A percentile compares a stretch with the other conserved stretches of the same genome.
Conservation (phyloP, 257 asterid species). For the Nicotiana otophora region DNA sequence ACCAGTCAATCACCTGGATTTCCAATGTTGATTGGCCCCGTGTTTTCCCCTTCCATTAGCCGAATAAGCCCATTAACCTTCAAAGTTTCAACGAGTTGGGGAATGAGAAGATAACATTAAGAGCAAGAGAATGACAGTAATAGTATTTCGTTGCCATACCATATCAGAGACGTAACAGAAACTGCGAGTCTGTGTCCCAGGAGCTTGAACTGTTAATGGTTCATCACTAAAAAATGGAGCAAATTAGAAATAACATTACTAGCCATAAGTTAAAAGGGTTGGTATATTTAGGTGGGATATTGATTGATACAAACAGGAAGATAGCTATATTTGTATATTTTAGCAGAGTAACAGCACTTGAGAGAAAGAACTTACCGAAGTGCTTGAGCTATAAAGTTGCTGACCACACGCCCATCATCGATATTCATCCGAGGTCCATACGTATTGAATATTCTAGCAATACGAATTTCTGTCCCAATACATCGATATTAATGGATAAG, state of each 20-base stretch:
- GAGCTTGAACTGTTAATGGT: constrained; percentile 82
- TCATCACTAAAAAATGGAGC: constrained; percentile 48
- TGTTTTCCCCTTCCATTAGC: constrained; percentile 50
- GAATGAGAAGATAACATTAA: background rate
- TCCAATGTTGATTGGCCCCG: constrained; percentile 67
- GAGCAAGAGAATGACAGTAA: background rate
- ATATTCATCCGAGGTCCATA: constrained; percentile 97
- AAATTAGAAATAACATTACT: background rate
- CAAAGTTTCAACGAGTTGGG: background rate
- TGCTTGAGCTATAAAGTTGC: constrained; percentile 92
- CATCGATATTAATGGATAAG: background rate
- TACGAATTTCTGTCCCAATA: constrained; percentile 65
- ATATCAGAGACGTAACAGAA: constrained; percentile 52
- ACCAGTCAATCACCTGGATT: constrained; percentile 42
- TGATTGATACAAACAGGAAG: background rate
- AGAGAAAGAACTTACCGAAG: constrained; percentile 44
- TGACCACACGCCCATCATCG: constrained; percentile 94
- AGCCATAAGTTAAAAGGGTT: background rate
- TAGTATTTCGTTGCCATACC: constrained; percentile 21
- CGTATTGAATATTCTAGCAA: constrained; percentile 94
- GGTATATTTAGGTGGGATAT: background rate
- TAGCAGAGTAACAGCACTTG: background rate
- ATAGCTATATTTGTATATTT: background rate
- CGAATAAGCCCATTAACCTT: constrained; percentile 51
- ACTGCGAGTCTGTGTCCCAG: constrained; percentile 90